Conservation (phyloP, 306 rosid genomes). For the Acmispon strigosus region DNA sequence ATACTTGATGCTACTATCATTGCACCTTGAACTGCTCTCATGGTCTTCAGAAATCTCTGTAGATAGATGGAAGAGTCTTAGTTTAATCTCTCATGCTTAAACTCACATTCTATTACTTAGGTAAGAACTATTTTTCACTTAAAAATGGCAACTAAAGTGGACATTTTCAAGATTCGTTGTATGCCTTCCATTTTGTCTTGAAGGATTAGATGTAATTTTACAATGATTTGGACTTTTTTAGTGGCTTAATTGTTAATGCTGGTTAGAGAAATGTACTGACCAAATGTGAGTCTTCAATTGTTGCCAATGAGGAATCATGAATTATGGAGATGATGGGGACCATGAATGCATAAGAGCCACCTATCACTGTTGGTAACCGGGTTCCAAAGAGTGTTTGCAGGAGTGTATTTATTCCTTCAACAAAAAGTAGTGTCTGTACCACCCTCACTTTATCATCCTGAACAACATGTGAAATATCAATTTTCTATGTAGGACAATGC, state of each 20-base stretch:
- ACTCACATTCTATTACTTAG: background rate
- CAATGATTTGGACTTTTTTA: background rate
- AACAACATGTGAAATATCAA: constrained; percentile 4
- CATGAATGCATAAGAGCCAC: constrained; percentile 97
- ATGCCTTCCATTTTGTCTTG: background rate
- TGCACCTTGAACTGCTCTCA: constrained; percentile 98
- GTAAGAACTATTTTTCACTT: background rate
- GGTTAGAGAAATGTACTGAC: constrained; percentile 37
- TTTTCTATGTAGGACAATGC: constrained; percentile 4
- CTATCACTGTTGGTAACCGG: constrained; percentile 88
- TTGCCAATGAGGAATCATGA: constrained; percentile 62
- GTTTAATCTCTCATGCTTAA: background rate
- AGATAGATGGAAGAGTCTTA: constrained; percentile 17
- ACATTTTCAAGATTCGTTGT: background rate
- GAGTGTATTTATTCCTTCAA: constrained; percentile 91
- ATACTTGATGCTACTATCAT: constrained; percentile 83
- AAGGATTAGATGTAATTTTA: background rate
- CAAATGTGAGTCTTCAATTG: constrained; percentile 64
- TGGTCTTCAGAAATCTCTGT: constrained; percentile 82
- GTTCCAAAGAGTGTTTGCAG: constrained; percentile 96
- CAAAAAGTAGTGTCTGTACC: constrained; percentile 87
- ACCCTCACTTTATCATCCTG: constrained; percentile 98
- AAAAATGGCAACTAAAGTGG: background rate
- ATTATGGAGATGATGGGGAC: constrained; percentile 90
- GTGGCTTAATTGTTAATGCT: background rate